Base-by-base conservation (phyloP, 129 eudicot species). In the Erigeron canadensis region DNA sequence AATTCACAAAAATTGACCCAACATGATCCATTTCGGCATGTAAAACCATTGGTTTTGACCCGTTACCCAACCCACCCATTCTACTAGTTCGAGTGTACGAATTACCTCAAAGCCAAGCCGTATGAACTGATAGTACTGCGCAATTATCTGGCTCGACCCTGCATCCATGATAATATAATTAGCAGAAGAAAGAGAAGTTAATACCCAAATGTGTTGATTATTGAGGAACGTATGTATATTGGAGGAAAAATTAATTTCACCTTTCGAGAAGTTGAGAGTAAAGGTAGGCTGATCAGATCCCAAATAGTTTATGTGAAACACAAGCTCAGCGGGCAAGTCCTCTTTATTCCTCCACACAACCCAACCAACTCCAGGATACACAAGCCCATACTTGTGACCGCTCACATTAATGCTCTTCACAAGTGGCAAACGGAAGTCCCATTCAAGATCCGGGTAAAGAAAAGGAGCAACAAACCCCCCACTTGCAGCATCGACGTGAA, bases 401-500 rank as follows among this genome's bases (percentile, higher is more conserved):
- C 96, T 89, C 18, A 85, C 96, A 77, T 90, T 90, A 60, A 90
- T 87, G 65, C 96, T 90, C 83, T 83, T 90, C 70, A 90, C 95
- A 13, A 90, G 81, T 3, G 91, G 85, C 76, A 90, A 79, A 55
- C 89, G 86, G 64, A 90, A 90, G 73, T 90, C 96, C 95, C 96
- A 90, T 69, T 81, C 83, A 15, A 90, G 85, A 40, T 85, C 84
- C 0, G 95, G 96, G 74, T 81, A 90, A 53, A 87, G 21, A 69
- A 90, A 90, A 0, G 96, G 96, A 3, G 96, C 96, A 37, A 90
- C 75, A 42, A 90, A 90, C 41, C 96, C 96, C 77, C 95, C 96
- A 60, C 96, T 90, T 4, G 96, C 95, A 61, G 96, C 96, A 87
- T 90, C 96, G 16, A 90, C 96, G 70, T 90, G 96, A 55, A 90